Evolutionary conservation across 495 filamentous ascomycete genomes (phyloP), one percentile per base, ranked within the genome.

Genomic region (Daldinia loculata): DNA sequence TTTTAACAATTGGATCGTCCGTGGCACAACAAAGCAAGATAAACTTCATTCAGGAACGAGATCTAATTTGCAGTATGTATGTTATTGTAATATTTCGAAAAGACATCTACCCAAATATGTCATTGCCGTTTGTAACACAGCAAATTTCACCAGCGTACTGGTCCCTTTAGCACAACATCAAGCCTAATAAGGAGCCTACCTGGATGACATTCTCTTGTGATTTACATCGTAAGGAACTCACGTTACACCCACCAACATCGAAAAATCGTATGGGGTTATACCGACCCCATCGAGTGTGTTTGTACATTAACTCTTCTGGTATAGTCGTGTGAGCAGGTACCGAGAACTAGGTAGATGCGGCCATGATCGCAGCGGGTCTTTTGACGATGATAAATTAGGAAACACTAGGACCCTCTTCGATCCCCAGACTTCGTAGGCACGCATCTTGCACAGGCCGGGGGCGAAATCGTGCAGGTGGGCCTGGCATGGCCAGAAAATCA

Each of bases 391-490:
- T 66, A 53, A 66, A 55, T 69, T 68, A 36, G 70, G 66, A 61
- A 64, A 66, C 22, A 53, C n/a, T 51, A 69, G 41, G 66, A 56
- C 60, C 45, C 36, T 45, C 30, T 53, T 66, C 62, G 60, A 63
- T 70, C 66, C 66, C 71, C 62, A 67, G 59, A 66, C 38, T 74
- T 70, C 67, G 57, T 67, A 32, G 43, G 63, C 62, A 74, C 57
- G 56, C 61, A 74, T 70, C 61, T 66, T 62, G 59, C 61, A 63
- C 67, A 70, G 70, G 62, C 62, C 60, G 63, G 71, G 71, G 71
- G 67, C 67, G 63, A 74, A 70, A 67, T 74, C 63, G 67, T 70
- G 67, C 71, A 70, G 63, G 71, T 74, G 71, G 71, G 71, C 71
- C 71, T 67, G 32, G 56, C 55, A 36, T 48, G 67, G 67, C 71